Base-by-base conservation (phyloP, 805 yeast species). In the Candida gorgasii region DNA sequence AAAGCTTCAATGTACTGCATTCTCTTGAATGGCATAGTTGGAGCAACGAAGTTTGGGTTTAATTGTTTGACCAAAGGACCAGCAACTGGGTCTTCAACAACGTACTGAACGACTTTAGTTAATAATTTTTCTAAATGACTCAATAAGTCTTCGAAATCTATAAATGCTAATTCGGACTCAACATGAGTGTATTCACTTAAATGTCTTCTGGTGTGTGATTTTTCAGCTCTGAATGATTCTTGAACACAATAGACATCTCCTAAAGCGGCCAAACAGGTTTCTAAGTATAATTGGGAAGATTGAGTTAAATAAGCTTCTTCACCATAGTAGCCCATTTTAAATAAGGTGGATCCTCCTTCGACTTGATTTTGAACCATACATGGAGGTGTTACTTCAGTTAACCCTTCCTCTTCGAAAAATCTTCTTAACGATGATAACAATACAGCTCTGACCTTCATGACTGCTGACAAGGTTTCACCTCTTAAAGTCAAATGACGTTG, bases 311-410 rank as follows among this genome's bases (percentile, higher is more conserved):
- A 93, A 8, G 99, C 98, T 64, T 90, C 93, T 73, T 93, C 95
- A 42, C 97, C 98, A 64, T 93, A 93, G 75, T 95, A 93, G 65
- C 87, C 86, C 73, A 93, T 74, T 58, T 84, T 82, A 76, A 93
- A 93, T 61, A 93, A 75, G 13, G 99, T 93, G 29, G 97, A 86
- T 42, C 99, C 99, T 64, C 99, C 99, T 73, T 93, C 99, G 46
- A 93, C 99, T 75, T 93, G 98, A 29, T 97, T 90, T 73, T 93
- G 99, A 43, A 93, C 99, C 98, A 93, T 93, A 71, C 98, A 90
- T 59, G 99, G 99, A 35, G 99, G 97, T 29, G 98, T 93, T 46
- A 95, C 97, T 75, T 93, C 99, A 23, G 80, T 70, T 40, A 90
- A 59, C 24, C 79, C 77, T 69, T 84, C 88, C 58, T 88, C 93